Base-by-base conservation (phyloP, 1,139 yeast species). In the Suhomyces maxii region DNA sequence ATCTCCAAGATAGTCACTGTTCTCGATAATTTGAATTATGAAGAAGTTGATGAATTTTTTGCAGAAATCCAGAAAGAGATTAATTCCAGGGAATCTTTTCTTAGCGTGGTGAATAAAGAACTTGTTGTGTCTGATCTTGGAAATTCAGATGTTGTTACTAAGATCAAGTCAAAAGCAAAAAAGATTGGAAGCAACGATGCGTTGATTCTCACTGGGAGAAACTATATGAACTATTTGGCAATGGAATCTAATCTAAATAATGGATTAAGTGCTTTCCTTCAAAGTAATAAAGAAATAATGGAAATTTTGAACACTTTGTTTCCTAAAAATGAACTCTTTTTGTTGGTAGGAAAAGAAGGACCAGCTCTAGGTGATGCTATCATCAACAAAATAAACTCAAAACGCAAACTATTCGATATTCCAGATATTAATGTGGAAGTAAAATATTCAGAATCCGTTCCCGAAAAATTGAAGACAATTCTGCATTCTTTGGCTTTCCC, bases 231-330 rank as follows among this genome's bases (percentile, higher is more conserved):
- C 6, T 56, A 47, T 40, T 13, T 39, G 28, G 36, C 50, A 13
- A 47, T 45, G 47, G 42, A 36, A 26, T 41, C 44, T 30, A 46
- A 53, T 34, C 30, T 57, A 11, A 50, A 47, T 8, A 36, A 41
- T 18, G 50, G 53, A 3, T 49, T 56, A 18, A 53, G 50, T 31
- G 44, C 51, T 9, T 57, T 56, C 37, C 51, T 58, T 28, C 52
- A 44, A 23, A 49, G 52, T 18, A 53, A 49, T 31, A 25, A 39
- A 25, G 57, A 57, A 39, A 36, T 42, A 12, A 28, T 40, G 13
- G 44, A 46, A 10, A 42, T 52, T 7, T 34, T 47, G 25, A 34
- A 44, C 8, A 33, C 31, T 3, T 8, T 46, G 7, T 50, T 36
- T 41, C 47, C 48, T 4, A 34, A 35, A 1, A 26, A 44, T 9